phyloP scores from a whole-genome alignment of 2,329 filamentous ascomycete genomes.

The Colletotrichum camelliae region DNA sequence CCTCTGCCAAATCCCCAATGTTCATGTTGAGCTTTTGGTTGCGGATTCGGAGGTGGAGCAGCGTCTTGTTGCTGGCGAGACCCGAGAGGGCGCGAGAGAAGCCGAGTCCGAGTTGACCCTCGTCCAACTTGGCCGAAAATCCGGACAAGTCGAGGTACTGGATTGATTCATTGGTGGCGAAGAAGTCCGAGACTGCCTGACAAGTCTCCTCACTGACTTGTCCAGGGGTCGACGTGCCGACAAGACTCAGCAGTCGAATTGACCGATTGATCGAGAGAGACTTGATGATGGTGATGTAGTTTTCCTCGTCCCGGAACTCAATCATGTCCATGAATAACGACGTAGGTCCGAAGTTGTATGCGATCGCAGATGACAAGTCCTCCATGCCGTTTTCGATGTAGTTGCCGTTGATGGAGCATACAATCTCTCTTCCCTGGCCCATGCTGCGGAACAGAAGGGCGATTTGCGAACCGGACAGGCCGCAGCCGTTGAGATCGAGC shows the following conservation, averaged over 20 bases:
- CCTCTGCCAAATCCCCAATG: slow-evolving; percentile 56
- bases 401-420: slow-evolving; percentile 56
- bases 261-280: slow-evolving; percentile 56
- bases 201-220: slow-evolving; percentile 52
- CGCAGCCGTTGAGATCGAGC: slow-evolving; percentile 56
- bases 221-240: slow-evolving; percentile 57
- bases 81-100: slow-evolving; percentile 56
- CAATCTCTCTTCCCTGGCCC: slow-evolving; percentile 51
- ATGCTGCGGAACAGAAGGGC: slow-evolving; percentile 57
- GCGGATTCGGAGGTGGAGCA: slow-evolving; percentile 58
- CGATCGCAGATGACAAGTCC: slow-evolving; percentile 53
- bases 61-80: slow-evolving; percentile 46
- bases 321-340: slow-evolving; percentile 61
- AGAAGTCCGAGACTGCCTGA: slow-evolving; percentile 53
- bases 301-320: slow-evolving; percentile 58
- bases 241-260: slow-evolving; percentile 58
- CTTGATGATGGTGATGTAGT: slow-evolving; percentile 55
- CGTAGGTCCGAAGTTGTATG: slow-evolving; percentile 51
- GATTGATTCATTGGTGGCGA: slow-evolving; percentile 55
- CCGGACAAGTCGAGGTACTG: slow-evolving; percentile 63
- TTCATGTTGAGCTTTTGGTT: slow-evolving; percentile 62
- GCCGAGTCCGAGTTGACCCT: slow-evolving; percentile 59
- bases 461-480: slow-evolving; percentile 54
- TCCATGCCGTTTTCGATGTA: slow-evolving; percentile 58
- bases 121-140: slow-evolving; percentile 62